Conservation (phyloP, 805 yeast genomes). For the Starmerella floris region DNA sequence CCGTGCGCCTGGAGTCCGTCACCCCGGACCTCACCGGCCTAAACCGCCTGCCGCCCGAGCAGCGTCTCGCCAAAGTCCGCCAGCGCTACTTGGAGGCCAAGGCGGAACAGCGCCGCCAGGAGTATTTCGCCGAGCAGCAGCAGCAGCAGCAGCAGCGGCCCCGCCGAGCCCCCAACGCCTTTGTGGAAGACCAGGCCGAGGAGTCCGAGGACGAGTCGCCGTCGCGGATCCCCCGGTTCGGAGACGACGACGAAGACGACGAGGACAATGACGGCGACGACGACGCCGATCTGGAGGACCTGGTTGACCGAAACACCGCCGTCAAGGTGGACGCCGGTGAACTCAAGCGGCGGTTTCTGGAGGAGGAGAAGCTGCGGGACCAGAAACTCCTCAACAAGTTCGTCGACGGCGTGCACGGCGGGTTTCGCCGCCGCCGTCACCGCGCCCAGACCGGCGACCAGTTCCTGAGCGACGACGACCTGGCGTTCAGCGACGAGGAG, state of each 20-base stretch:
- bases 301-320: slow-evolving; percentile 11
- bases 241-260: slow-evolving; percentile 12
- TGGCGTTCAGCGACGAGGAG: slow-evolving; percentile 4
- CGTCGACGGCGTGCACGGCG: slow-evolving; percentile 20
- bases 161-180: no score
- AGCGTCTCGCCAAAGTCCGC: background rate
- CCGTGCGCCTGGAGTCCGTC: background rate
- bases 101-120: slow-evolving; percentile 3
- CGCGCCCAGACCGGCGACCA: slow-evolving; percentile 7
- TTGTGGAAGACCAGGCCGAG: slow-evolving; percentile 19
- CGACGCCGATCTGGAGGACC: slow-evolving; percentile 14
- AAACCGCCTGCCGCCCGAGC: background rate
- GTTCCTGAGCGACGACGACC: slow-evolving; percentile 10
- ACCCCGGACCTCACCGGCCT: background rate
- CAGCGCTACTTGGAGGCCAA: slow-evolving; percentile 6
- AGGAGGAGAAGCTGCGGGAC: slow-evolving; percentile 18
- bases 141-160: no score
- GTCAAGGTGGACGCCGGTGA: slow-evolving; percentile 6
- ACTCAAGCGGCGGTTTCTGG: slow-evolving; percentile 8
- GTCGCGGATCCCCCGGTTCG: no score
- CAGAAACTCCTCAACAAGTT: slow-evolving; percentile 14
- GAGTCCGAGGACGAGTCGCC: slow-evolving; percentile 1
- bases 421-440: slow-evolving; percentile 13
- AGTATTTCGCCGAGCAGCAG: background rate
- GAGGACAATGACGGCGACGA: slow-evolving; percentile 8